Conservation (phyloP, 257 asterid species). For the Misopates orontium region DNA sequence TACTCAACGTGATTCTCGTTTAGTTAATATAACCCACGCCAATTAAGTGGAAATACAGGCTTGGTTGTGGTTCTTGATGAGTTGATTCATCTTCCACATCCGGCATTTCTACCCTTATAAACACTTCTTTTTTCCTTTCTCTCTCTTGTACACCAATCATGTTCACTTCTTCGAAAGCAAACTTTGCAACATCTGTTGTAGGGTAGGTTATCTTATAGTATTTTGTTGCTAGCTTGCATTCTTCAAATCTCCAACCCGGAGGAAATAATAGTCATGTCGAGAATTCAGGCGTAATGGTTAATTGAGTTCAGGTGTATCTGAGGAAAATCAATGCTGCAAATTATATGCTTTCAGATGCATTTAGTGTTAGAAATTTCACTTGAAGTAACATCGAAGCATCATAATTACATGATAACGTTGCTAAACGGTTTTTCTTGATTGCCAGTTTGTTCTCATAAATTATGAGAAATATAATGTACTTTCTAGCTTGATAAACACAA, state of each 20-base stretch:
- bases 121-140: no score
- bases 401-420: background rate
- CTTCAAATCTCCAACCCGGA: background rate
- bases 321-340: background rate
- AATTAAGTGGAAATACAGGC: no score
- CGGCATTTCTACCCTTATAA: no score
- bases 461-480: background rate
- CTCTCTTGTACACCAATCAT: no score
- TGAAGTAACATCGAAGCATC: background rate
- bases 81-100: no score
- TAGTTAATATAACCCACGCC: no score
- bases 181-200: background rate
- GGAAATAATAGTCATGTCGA: background rate
- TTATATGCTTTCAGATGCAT: background rate
- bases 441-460: background rate
- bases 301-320: conserved; percentile 10
- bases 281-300: background rate
- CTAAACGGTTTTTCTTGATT: background rate
- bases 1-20: no score
- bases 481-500: background rate
- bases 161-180: no score
- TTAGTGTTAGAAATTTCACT: background rate
- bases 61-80: no score
- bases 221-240: background rate
- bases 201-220: background rate